Evolutionary conservation across 441 rosid species (phyloP).

Genomic region (Erodium trifolium): DNA sequence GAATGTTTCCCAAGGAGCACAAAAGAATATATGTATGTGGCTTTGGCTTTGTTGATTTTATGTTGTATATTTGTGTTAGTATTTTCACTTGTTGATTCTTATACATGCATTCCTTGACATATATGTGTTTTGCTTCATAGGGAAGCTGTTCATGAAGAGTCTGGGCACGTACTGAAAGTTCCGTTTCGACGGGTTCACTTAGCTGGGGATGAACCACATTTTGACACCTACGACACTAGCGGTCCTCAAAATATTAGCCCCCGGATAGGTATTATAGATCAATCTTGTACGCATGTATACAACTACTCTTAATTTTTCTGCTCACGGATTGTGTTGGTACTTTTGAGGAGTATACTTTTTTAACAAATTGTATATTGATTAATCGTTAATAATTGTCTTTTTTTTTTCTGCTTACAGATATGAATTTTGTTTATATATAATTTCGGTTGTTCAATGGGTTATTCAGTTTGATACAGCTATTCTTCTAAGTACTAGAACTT

Average conservation of each 20-base stretch:
- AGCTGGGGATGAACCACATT: conserved; percentile 71
- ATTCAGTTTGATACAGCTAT: background rate
- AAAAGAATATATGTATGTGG: conserved; percentile 47
- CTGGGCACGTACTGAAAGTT: conserved; percentile 77
- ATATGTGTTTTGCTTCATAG: conserved; percentile 28
- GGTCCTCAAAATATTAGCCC: conserved; percentile 85
- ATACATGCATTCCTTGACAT: background rate
- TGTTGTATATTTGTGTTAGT: background rate
- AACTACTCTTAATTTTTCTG: background rate
- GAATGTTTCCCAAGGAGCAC: conserved; percentile 91
- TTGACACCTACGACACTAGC: conserved; percentile 87
- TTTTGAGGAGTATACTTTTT: no score
- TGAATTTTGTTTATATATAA: background rate
- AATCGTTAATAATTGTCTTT: background rate
- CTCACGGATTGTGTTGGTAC: background rate
- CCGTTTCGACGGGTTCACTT: conserved; percentile 79
- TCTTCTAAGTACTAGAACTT: background rate
- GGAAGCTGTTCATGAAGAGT: conserved; percentile 66
- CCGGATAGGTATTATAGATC: conserved; percentile 37
- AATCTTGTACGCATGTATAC: background rate
- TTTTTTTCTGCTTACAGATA: background rate
- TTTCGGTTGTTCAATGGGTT: background rate
- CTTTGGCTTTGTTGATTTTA: background rate
- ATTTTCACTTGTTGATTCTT: background rate
- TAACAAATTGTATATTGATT: background rate